Evolutionary conservation across 2,329 filamentous ascomycete species (phyloP), one percentile per base, ranked within the genome.

Genomic region (Pseudogymnoascus sp.): DNA sequence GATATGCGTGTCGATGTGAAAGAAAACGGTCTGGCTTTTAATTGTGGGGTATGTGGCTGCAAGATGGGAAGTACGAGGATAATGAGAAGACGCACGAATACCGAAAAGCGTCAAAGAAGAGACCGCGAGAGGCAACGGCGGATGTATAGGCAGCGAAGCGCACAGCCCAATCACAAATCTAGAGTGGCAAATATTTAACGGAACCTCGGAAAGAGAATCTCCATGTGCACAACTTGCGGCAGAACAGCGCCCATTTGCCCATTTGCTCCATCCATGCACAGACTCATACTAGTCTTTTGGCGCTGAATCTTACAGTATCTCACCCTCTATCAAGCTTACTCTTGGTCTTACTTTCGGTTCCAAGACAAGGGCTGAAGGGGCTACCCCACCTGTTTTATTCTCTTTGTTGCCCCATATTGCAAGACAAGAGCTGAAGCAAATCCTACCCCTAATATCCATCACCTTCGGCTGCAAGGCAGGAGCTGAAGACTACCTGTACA

Each of bases 21-120:
- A 7, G 45, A 30, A 28, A 23, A 4, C 45, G 30, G 2, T 26
- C 45, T 18, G 45, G 45, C n/a, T 10, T 18, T 18, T 19, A 30
- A 52, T 15, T 52, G 26, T 18, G 45, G 45, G 26, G 45, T 52
- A 30, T 30, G 45, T 52, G 41, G 45, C 45, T 52, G 45, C 45
- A 52, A 30, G 45, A 7, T 30, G 45, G 30, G 23, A 9, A 52
- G 45, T 52, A 52, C 45, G 45, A 52, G 26, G 45, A 30, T 30
- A 5, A 30, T 52, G 45, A 13, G 12, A 52, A 52, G 15, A 26
- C 45, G n/a, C 15, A 52, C 19, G n/a, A 19, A 52, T 30, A 6
- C 3, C 12, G 9, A 19, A 30, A 15, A 15, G n/a, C 26, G 23
- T 30, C 26, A 18, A 52, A 30, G 38, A 30, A 1, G 45, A 30